These are phyloP conservation scores for Penicillium vulpinum DNA, from an alignment of 2,329 filamentous ascomycete genomes.

Conservation along the genomic window DNA sequence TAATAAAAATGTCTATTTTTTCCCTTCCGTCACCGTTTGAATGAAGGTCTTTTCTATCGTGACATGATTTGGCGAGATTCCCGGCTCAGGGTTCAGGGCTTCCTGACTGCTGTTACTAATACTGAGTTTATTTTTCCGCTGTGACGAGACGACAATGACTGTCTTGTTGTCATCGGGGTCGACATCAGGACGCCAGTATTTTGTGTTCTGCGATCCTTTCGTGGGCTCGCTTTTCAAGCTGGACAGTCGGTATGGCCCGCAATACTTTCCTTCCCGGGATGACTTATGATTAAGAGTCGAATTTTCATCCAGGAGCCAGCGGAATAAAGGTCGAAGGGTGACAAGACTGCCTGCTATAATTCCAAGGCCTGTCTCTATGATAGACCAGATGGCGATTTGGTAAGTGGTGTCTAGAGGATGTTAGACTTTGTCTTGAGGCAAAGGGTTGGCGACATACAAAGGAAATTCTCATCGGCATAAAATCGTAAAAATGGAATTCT, in stretches of 20 bases:
- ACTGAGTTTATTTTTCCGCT: background rate
- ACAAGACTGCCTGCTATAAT: slow-evolving; percentile 48
- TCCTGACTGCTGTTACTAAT: slow-evolving; percentile 11
- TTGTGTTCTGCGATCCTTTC: slow-evolving; percentile 1
- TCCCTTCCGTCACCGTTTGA: slow-evolving; percentile 2
- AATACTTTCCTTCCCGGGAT: background rate
- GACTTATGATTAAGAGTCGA: background rate
- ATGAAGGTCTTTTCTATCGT: slow-evolving; percentile 12
- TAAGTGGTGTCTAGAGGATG: slow-evolving; percentile 37
- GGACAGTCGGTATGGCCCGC: slow-evolving; percentile 1
- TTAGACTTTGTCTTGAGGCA: background rate
- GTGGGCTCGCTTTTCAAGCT: background rate
- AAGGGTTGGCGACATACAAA: slow-evolving; percentile 21
- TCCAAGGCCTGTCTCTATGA: slow-evolving; percentile 31
- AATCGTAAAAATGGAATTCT: slow-evolving; percentile 46
- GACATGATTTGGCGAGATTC: slow-evolving; percentile 1
- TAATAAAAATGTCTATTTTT: background rate
- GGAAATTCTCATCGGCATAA: slow-evolving; percentile 37
- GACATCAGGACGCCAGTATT: slow-evolving; percentile 15
- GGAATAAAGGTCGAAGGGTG: slow-evolving; percentile 48
- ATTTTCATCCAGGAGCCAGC: slow-evolving; percentile 15
- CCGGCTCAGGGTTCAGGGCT: slow-evolving; percentile 5
- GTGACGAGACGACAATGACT: slow-evolving; percentile 3
- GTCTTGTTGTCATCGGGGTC: slow-evolving; percentile 1
- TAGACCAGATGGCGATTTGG: slow-evolving; percentile 42